Evolutionary conservation across 2,329 filamentous ascomycete species (phyloP), one percentile per base, ranked within the genome.

Genomic region (Neoascochyta sp.): DNA sequence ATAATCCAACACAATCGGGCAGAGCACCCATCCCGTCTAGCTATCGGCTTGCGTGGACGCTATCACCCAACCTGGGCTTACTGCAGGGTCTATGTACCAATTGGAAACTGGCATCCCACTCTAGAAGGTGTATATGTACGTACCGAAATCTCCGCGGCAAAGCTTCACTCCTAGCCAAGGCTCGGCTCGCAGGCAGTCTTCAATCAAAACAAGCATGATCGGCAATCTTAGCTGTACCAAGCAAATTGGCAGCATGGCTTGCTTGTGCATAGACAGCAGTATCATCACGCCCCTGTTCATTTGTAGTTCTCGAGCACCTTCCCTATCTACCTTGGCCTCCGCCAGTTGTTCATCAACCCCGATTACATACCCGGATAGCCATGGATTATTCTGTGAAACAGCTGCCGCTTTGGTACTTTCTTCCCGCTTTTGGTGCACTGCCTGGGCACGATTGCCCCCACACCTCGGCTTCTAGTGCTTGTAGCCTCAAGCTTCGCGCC

Each of bases 171-270:
- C 21, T 13, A 17, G 47, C 52, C 47, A 51, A 52, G 44, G 23
- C 38, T 23, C 22, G 31, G 22, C 40, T 26, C n/a, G n/a, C n/a
- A n/a, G 34, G 27, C 21, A 23, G 36, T 17, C 29, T 33, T 48
- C 52, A 53, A 57, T 57, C 36, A 50, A 47, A 31, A 33, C 29
- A 31, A 29, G 32, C 27, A 29, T 37, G 48, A 54, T 53, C 47
- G 36, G 39, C 45, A 32, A 10, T n/a, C 17, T 24, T 36, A 32
- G 34, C 37, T 30, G 35, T 36, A 34, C 30, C 32, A 42, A 27
- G 42, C 35, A 45, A 27, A 45, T 43, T 46, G 36, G 34, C 31
- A 24, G 38, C 31, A 34, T 29, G n/a, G n/a, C n/a, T n/a, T 31
- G 31, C 37, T 45, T 31, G 29, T 35, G 43, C 29, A 37, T 33